Evolutionary conservation across 2,329 filamentous ascomycete genomes (phyloP), one percentile per base, ranked within the genome.

Genomic region (Pseudovirgaria hyperparasitica): DNA sequence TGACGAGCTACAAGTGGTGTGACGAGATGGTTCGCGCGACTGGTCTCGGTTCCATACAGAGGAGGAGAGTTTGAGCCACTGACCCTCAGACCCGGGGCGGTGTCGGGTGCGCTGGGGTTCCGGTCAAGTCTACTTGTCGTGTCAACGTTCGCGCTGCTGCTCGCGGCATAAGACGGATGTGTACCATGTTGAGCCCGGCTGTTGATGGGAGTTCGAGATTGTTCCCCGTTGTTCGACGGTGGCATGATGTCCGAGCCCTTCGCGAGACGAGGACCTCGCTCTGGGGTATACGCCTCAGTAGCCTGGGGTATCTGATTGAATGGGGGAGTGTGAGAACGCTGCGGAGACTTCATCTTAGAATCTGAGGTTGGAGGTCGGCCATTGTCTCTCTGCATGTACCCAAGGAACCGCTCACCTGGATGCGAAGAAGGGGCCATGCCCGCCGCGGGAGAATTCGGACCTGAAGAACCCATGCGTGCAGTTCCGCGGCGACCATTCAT

Each of bases 1-100:
- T 82, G 73, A 26, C 76, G 70, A 23, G 73, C 73, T 6, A 81
- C 78, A 6, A 80, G 76, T 1, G 79, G 79, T 2, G 79, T 85
- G 24, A 82, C 45, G 4, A 57, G 39, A 28, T 50, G 40, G 34
- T 47, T 50, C 28, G 41, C 37, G 16, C 48, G 39, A 16, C 36
- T 28, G 22, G 34, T 33, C 11, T 51, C 46, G 12, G 42, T 41
- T 14, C 28, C 43, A 12, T 45, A 34, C 4, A 49, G 42, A 9
- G 50, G 50, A 5, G 50, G 50, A 9, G 50, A 54, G 24, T 54
- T 46, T 15, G 48, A 46, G 19, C 45, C 46, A 13, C 45, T 41
- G 18, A 43, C 45, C 23, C 45, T 45, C 25, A 54, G 30, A 15
- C 50, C 50, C 22, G n/a, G n/a, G 41, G 33, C 9, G 52, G 32